A percentile compares a stretch with the other conserved stretches of the same genome.
These are phyloP conservation scores for Cladosporium sphaerospermum DNA, from an alignment of 2,329 filamentous ascomycete species.

Conservation along the genomic window DNA sequence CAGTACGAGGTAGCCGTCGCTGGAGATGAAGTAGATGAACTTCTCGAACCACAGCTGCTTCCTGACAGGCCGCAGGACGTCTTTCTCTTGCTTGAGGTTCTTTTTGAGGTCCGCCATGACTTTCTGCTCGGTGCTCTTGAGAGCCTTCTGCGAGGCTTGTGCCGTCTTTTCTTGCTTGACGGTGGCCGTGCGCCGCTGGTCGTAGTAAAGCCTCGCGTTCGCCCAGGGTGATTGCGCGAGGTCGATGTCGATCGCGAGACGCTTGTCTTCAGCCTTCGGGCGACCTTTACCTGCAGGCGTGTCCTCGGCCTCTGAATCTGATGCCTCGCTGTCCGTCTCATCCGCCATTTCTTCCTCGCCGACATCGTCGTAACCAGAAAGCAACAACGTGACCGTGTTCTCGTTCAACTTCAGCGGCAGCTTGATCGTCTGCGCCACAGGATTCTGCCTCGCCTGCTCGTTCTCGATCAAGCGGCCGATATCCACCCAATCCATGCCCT, in stretches of 20 bases:
- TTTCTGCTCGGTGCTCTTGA: conserved; percentile 87
- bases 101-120: conserved; percentile 81
- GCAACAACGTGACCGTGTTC: conserved; percentile 73
- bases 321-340: conserved; percentile 60
- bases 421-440: conserved; percentile 80
- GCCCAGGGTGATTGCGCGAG: conserved; percentile 76
- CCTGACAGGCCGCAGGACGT: conserved; percentile 73
- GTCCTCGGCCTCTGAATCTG: conserved; percentile 56
- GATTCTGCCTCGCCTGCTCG: conserved; percentile 73
- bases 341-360: conserved; percentile 53
- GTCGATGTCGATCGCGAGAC: conserved; percentile 74
- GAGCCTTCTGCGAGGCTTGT: conserved; percentile 70
- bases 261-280: conserved; percentile 33
- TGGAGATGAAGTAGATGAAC: conserved; percentile 90
- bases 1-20: conserved; percentile 87
- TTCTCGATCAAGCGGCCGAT: conserved; percentile 82
- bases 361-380: conserved; percentile 64
- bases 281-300: conserved; percentile 27
- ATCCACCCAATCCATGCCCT: conserved; percentile 97
- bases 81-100: conserved; percentile 85
- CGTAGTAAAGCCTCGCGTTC: conserved; percentile 88
- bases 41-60: conserved; percentile 95
- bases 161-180: conserved; percentile 83
- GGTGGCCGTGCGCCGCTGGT: conserved; percentile 75
- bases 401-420: conserved; percentile 85